Conservation (phyloP, 805 yeast species). For the Lipomyces chichibuensis region DNA sequence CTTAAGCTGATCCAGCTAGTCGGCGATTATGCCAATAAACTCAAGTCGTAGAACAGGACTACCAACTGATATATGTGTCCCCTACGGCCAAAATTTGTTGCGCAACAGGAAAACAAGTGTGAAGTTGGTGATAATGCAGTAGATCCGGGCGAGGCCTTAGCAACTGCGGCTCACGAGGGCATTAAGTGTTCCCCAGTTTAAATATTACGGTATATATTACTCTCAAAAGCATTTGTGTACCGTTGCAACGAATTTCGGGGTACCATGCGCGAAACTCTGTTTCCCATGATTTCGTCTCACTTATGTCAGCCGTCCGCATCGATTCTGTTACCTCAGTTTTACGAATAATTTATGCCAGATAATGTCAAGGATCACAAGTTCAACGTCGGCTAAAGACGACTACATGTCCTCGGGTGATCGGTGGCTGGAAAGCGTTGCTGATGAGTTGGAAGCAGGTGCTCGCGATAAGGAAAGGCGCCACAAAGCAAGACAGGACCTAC, state of each 20-base stretch:
- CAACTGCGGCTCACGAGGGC: too few species aligned
- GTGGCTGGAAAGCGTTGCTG: constrained; percentile 12
- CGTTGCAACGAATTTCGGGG: too few species aligned
- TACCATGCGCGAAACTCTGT: too few species aligned
- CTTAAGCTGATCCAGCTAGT: background rate
- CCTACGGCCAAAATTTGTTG: background rate
- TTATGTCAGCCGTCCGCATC: too few species aligned
- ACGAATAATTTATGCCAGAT: background rate
- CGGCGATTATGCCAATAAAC: background rate
- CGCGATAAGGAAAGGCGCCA: background rate
- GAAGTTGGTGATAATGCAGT: too few species aligned
- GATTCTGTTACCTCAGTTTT: too few species aligned
- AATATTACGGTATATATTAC: too few species aligned
- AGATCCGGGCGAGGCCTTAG: too few species aligned
- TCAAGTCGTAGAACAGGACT: background rate
- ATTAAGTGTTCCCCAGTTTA: too few species aligned
- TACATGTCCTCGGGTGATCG: constrained; percentile 8
- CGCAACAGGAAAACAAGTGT: too few species aligned
- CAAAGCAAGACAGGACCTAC: background rate
- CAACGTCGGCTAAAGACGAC: background rate
- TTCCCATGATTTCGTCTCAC: too few species aligned
- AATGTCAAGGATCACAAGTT: background rate
- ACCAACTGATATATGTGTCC: background rate
- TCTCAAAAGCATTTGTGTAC: too few species aligned
- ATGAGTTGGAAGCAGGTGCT: background rate